Evolutionary conservation across 768 basidiomycete species (phyloP).

Genomic region (Kwoniella europaea): DNA sequence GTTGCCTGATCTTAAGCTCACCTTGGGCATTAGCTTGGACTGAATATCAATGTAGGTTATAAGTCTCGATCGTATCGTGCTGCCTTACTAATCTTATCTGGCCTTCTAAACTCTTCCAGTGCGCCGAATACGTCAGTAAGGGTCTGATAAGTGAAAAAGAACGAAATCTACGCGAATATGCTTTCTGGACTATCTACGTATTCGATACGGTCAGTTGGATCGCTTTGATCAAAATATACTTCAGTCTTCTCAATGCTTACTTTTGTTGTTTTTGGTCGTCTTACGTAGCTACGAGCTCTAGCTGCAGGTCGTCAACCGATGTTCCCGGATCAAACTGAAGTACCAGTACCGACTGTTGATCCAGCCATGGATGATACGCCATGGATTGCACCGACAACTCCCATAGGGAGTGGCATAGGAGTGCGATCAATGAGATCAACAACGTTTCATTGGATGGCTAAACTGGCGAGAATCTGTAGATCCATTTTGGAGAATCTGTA

Average conservation of each 20-base stretch:
- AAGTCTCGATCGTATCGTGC: too few relatives aligned
- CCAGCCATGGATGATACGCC: constrained; percentile 6
- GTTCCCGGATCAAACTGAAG: not conserved
- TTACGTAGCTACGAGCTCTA: constrained; percentile 24
- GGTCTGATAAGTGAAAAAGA: constrained; percentile 27
- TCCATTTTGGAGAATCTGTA: constrained; percentile 23
- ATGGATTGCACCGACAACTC: constrained; percentile 12
- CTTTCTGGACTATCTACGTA: constrained; percentile 30
- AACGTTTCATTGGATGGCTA: constrained; percentile 31
- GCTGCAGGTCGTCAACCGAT: constrained; percentile 33
- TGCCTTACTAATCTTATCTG: not conserved
- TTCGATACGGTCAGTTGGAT: constrained; percentile 19
- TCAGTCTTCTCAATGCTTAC: too few relatives aligned
- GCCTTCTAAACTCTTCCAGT: constrained; percentile 4
- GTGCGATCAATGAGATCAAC: constrained; percentile 29
- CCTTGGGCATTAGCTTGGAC: constrained; percentile 19
- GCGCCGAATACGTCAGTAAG: constrained; percentile 19
- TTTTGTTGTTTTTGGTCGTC: not conserved
- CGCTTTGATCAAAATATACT: too few relatives aligned
- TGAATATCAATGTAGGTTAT: constrained; percentile 29
- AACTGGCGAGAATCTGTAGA: constrained; percentile 22
- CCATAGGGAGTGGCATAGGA: constrained; percentile 1
- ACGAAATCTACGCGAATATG: constrained; percentile 22
- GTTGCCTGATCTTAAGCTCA: not conserved
- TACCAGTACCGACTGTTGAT: constrained; percentile 22